Percentiles rank a stretch among this genome's conserved stretches.
phyloP scores from a whole-genome alignment of 1,284 basidiomycete genomes.

The Polyporus tsugae region DNA sequence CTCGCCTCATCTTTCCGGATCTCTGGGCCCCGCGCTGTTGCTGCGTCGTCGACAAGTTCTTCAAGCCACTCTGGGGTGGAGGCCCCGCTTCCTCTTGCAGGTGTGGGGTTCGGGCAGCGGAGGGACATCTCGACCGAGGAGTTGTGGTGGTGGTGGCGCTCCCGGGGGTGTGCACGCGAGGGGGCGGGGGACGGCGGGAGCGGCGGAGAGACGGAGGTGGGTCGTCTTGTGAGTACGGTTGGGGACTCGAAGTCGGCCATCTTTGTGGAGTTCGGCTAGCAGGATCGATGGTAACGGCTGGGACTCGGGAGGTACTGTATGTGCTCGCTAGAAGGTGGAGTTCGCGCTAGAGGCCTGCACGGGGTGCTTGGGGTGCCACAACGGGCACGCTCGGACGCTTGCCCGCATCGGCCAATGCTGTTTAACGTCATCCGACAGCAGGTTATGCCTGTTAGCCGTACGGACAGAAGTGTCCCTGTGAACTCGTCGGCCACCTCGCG shows the following conservation, averaged over 20 bases:
- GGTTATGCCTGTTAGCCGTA: neutral
- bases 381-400: neutral
- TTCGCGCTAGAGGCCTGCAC: neutral
- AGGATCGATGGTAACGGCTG: neutral
- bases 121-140: neutral
- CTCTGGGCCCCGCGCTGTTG: neutral
- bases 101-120: neutral
- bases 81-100: neutral
- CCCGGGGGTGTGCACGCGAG: constrained; percentile 1
- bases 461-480: neutral
- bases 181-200: constrained; percentile 17
- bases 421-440: neutral
- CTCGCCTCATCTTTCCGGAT: neutral
- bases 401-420: neutral
- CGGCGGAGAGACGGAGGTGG: constrained; percentile 10
- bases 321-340: neutral
- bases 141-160: neutral
- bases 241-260: constrained; percentile 18
- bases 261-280: neutral
- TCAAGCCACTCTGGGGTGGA: neutral
- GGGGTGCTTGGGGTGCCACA: neutral
- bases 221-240: constrained; percentile 15
- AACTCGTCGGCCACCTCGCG: neutral
- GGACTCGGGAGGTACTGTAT: too few species aligned
- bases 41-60: neutral